A percentile compares a stretch with the other conserved stretches of the same genome.
phyloP scores from a whole-genome alignment of 1,139 yeast genomes.

The Pichia sp. region DNA sequence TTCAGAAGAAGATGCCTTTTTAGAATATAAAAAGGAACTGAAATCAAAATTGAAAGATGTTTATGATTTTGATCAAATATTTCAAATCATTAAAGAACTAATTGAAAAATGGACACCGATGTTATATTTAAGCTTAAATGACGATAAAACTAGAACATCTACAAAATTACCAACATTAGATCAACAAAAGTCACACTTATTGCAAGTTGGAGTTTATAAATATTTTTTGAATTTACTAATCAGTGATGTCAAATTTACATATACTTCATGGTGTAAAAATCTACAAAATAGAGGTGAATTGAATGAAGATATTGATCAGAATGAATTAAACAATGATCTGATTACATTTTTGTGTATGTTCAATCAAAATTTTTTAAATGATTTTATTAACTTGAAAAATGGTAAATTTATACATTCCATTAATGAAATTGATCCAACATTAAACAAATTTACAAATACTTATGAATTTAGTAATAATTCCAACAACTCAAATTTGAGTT shows the following conservation, averaged over 20 bases:
- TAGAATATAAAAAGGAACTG: constrained; percentile 22
- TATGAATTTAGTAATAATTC: constrained; percentile 9
- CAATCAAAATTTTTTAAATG: constrained; percentile 34
- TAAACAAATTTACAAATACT: constrained; percentile 32
- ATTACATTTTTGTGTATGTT: constrained; percentile 34
- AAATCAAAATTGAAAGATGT: constrained; percentile 8
- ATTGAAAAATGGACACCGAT: constrained; percentile 22
- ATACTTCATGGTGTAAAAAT: constrained; percentile 38
- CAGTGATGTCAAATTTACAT: constrained; percentile 23
- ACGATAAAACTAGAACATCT: constrained; percentile 27
- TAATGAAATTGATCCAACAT: not conserved
- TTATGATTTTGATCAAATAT: constrained; percentile 18
- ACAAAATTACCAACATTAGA: constrained; percentile 45
- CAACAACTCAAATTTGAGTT: constrained; percentile 16
- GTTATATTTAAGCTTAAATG: constrained; percentile 34
- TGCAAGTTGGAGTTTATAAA: constrained; percentile 54
- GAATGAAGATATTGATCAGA: constrained; percentile 36
- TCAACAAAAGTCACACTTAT: constrained; percentile 38
- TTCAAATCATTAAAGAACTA: constrained; percentile 7
- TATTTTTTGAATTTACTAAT: constrained; percentile 37
- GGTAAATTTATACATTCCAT: constrained; percentile 30
- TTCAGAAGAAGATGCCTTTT: constrained; percentile 16
- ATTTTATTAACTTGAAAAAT: constrained; percentile 39
- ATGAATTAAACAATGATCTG: constrained; percentile 33
- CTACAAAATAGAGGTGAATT: constrained; percentile 40